A percentile compares a stretch with the other conserved stretches of the same genome.
Evolutionary conservation across 768 basidiomycete genomes (phyloP).

Genomic region (Coprinopsis cinerea): DNA sequence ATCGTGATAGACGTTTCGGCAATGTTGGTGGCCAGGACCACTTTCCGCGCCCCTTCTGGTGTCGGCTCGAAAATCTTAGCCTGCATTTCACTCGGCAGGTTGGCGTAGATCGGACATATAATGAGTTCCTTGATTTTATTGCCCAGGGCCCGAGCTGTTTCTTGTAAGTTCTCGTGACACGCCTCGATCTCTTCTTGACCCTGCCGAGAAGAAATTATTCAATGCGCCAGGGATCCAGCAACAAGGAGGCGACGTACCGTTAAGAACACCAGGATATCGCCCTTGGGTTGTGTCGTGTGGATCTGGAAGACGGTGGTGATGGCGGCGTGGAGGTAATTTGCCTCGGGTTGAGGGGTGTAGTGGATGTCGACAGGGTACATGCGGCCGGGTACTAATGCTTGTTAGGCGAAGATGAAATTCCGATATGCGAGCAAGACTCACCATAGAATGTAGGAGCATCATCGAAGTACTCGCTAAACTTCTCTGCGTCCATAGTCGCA

Average conservation of each 20-base stretch:
- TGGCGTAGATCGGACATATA: conserved; percentile 97
- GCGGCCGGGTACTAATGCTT: conserved; percentile 78
- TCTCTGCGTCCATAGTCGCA: conserved; percentile 96
- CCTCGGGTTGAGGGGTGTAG: conserved; percentile 98
- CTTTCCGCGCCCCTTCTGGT: conserved; percentile 92
- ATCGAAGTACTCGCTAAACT: conserved; percentile 97
- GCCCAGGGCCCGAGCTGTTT: conserved; percentile 90
- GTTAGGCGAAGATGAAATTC: background rate
- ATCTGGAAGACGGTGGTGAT: conserved; percentile 99
- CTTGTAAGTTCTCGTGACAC: conserved; percentile 91
- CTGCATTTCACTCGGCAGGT: conserved; percentile 99
- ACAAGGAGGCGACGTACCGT: conserved; percentile 50
- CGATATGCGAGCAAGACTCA: too few relatives aligned
- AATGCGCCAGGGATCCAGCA: conserved; percentile 3
- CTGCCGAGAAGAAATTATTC: conserved; percentile 30
- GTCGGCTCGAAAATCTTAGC: conserved; percentile 99
- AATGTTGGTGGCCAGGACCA: conserved; percentile 97
- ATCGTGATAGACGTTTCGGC: conserved; percentile 99
- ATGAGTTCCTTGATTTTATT: conserved; percentile 95
- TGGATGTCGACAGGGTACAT: conserved; percentile 97
- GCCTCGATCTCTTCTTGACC: conserved; percentile 99
- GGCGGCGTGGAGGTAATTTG: conserved; percentile 96
- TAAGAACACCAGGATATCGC: conserved; percentile 95
- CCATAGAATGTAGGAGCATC: conserved; percentile 92
- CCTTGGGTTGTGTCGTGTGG: conserved; percentile 96